Base-by-base conservation (phyloP, 2,329 filamentous ascomycete genomes). In the Aureobasidium subglaciale region DNA sequence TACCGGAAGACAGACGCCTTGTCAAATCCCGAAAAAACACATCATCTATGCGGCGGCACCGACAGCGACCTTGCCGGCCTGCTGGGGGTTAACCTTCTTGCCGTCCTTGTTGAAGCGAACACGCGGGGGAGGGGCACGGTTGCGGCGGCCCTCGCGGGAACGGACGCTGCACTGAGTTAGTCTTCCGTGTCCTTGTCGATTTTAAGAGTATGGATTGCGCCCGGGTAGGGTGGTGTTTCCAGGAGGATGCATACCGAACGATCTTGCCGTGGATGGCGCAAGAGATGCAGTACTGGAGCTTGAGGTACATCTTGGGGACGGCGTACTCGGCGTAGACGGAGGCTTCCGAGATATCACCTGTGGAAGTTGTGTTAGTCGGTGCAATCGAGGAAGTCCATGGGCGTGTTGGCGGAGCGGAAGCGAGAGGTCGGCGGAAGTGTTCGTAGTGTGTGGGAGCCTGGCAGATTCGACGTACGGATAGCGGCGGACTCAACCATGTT, bases 221-320 rank as follows among this genome's bases (percentile, higher is more conserved):
- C 32, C 32, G 13, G 4, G 46, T 13, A 18, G 24, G 15, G 15
- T 13, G 41, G 22, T 46, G 34, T 24, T 20, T 30, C 32, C 20
- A 49, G 52, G 41, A 18, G 18, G 55, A 75, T 76, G 84, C 91
- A 78, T 93, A 97, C 92, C 93, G 92, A 79, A 99, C 95, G 78
- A 99, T 99, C 88, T 99, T 99, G 85, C 93, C 93, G 85, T 99
- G 93, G 68, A 99, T 99, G 74, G 93, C 93, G 81, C 93, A 99
- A 79, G 92, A 97, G 75, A 99, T 93, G 79, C 93, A 99, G 90
- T 99, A 99, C 84, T 99, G 93, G 77, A 99, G 87, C 88, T 99
- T 99, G 81, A 99, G 84, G 89, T 99, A 99, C 95, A 99, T 99
- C 89, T 99, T 99, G 80, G 93, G 93, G 73, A 99, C 92, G 69